Conservation (phyloP, 768 basidiomycete genomes). For the Gelatoporia subvermispora region DNA sequence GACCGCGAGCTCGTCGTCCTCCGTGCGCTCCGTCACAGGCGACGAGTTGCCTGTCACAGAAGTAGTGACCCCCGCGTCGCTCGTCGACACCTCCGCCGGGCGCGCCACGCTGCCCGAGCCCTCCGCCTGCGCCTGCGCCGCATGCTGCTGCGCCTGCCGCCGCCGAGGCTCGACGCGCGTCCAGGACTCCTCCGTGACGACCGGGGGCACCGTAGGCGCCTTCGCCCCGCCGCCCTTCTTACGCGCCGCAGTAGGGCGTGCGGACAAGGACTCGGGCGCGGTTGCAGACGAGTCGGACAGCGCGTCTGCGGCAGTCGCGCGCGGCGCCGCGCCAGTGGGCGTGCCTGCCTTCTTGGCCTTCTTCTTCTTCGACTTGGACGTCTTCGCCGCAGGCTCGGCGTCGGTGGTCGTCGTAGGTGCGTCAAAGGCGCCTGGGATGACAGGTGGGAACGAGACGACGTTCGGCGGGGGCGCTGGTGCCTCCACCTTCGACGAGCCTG, state of each 20-base stretch:
- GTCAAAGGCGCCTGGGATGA: slow-evolving; percentile 46
- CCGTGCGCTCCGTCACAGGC: slow-evolving; percentile 28
- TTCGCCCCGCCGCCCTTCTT: slow-evolving; percentile 29
- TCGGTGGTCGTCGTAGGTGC: slow-evolving; percentile 6
- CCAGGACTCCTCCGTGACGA: slow-evolving; percentile 62
- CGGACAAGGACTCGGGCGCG: slow-evolving; percentile 20
- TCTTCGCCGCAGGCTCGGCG: slow-evolving; percentile 17
- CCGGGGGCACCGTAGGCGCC: slow-evolving; percentile 14
- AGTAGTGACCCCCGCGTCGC: slow-evolving; percentile 46
- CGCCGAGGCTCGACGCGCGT: slow-evolving; percentile 60
- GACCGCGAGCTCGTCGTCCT: slow-evolving; percentile 20
- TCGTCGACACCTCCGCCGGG: slow-evolving; percentile 32
- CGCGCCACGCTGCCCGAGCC: slow-evolving; percentile 3
- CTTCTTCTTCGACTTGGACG: slow-evolving; percentile 42
- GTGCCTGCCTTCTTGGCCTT: slow-evolving; percentile 29
- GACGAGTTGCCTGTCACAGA: slow-evolving; percentile 37
- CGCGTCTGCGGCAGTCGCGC: slow-evolving; percentile 12
- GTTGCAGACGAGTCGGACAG: slow-evolving; percentile 25
- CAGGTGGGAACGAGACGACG: slow-evolving; percentile 32
- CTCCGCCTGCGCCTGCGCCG: background rate
- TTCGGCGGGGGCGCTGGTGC: slow-evolving; percentile 5
- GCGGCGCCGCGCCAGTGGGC: slow-evolving; percentile 3
- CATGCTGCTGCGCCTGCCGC: slow-evolving; percentile 14
- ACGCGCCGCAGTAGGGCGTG: slow-evolving; percentile 22
- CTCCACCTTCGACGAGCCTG: slow-evolving; percentile 2